Conservation (phyloP, 495 filamentous ascomycete species). For the Lasiosphaeria miniovina region DNA sequence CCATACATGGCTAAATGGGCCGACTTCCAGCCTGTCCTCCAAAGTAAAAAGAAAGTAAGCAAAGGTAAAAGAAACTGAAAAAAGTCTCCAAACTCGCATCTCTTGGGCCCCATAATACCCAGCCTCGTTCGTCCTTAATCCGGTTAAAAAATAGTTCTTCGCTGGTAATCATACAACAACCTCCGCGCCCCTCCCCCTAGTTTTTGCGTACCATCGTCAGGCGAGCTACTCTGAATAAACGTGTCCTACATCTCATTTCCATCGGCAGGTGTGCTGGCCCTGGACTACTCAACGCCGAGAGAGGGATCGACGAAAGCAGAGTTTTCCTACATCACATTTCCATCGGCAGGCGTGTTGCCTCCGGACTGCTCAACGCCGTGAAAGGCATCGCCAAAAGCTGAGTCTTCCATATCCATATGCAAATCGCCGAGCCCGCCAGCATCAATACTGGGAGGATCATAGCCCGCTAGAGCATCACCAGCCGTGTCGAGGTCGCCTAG, state of each 20-base stretch:
- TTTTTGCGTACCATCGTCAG: no score
- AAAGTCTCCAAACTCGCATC: no score
- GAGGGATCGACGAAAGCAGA: constrained; percentile 55
- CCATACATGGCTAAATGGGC: no score
- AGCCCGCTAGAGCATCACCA: constrained; percentile 46
- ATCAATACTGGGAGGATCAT: constrained; percentile 31
- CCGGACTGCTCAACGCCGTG: constrained; percentile 43
- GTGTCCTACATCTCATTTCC: constrained; percentile 2
- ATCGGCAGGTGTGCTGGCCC: constrained; percentile 19
- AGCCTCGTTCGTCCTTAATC: no score
- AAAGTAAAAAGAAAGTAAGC: no score
- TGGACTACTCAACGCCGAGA: constrained; percentile 42
- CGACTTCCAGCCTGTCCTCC: no score
- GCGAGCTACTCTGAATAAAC: no score
- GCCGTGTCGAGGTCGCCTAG: constrained; percentile 52
- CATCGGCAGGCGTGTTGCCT: constrained; percentile 20
- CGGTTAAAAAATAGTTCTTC: no score
- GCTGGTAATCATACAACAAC: no score
- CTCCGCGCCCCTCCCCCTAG: no score
- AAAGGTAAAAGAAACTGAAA: no score
- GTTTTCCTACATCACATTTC: constrained; percentile 1
- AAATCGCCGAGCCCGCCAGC: constrained; percentile 42
- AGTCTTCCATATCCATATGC: constrained; percentile 51
- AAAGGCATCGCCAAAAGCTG: constrained; percentile 56
- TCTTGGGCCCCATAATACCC: no score